Base-by-base conservation (phyloP, 129 eudicot genomes). In the Flaveria brownii region DNA sequence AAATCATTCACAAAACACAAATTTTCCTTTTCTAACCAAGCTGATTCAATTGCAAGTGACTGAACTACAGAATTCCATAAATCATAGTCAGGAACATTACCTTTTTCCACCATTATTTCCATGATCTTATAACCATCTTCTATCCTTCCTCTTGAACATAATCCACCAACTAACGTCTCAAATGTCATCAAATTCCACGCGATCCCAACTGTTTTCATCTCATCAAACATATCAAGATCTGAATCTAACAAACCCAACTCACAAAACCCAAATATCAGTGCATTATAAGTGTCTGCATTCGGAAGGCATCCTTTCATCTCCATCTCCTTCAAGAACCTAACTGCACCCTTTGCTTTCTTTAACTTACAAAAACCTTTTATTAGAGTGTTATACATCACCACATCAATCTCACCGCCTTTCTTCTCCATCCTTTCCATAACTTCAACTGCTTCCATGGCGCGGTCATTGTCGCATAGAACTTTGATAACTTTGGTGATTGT, bases 241-340 rank as follows among this genome's bases (percentile, higher is more conserved):
- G 74, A 82, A 78, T 89, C 89, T 9, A 89, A 41, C 85, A 82
- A 77, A 64, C 79, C 78, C 55, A 78, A 72, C 70, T 87, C 90
- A 70, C 96, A 87, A 42, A 91, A 89, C 39, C 99, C 97, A 51
- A 68, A 64, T 36, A 95, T 91, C 67, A 91, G 62, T 1, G 77
- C 51, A 70, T 91, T 87, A 45, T 91, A 95, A 26, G 99, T 95
- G 47, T 86, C 88, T 8, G 70, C 83, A 80, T 84, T 91, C 2
- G 99, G 96, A 42, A 95, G 77, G 72, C 86, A 81, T 12, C 99
- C 99, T 72, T 91, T 95, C 50, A 80, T 74, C 85, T 91, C 99
- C 99, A 95, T 95, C 67, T 89, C 88, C 81, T 87, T 91, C 62
- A 87, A 73, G 65, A 87, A 76, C 26, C 85, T 80, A 18, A 57